Conservation (phyloP, 2,329 filamentous ascomycete genomes). For the Trichothecium roseum region DNA sequence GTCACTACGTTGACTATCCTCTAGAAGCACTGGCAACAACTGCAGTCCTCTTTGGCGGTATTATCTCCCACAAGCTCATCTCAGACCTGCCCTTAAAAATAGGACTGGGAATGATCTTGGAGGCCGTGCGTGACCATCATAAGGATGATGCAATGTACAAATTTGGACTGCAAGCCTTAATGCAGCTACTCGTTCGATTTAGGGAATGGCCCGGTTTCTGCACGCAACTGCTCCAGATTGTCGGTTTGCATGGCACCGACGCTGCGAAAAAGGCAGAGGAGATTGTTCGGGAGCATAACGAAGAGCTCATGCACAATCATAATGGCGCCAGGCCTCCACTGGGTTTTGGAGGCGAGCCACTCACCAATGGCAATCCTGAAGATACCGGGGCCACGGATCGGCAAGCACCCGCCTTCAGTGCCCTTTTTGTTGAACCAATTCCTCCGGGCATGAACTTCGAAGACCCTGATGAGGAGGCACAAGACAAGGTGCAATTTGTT, state of each 20-base stretch:
- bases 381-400: constrained; percentile 49
- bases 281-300: constrained; percentile 58
- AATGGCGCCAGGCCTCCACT: constrained; percentile 36
- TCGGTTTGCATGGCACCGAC: constrained; percentile 73
- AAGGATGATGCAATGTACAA: constrained; percentile 92
- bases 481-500: constrained; percentile 91
- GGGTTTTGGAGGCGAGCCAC: constrained; percentile 31
- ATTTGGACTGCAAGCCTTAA: constrained; percentile 88
- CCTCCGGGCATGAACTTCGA: constrained; percentile 56
- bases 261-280: constrained; percentile 76
- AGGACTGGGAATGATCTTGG: constrained; percentile 94
- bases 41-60: constrained; percentile 89
- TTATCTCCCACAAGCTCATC: constrained; percentile 88
- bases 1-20: constrained; percentile 90
- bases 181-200: constrained; percentile 75
- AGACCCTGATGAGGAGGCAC: constrained; percentile 73
- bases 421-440: constrained; percentile 66
- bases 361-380: constrained; percentile 63
- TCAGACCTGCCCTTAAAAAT: constrained; percentile 85
- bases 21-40: constrained; percentile 93
- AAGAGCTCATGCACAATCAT: constrained; percentile 45
- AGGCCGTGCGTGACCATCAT: constrained; percentile 78
- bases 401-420: constrained; percentile 60
- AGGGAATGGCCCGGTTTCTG: constrained; percentile 96
- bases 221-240: constrained; percentile 71